These are phyloP conservation scores for Wallacemonas sp. DNA, from an alignment of 208 protist genomes.

Conservation along the genomic window DNA sequence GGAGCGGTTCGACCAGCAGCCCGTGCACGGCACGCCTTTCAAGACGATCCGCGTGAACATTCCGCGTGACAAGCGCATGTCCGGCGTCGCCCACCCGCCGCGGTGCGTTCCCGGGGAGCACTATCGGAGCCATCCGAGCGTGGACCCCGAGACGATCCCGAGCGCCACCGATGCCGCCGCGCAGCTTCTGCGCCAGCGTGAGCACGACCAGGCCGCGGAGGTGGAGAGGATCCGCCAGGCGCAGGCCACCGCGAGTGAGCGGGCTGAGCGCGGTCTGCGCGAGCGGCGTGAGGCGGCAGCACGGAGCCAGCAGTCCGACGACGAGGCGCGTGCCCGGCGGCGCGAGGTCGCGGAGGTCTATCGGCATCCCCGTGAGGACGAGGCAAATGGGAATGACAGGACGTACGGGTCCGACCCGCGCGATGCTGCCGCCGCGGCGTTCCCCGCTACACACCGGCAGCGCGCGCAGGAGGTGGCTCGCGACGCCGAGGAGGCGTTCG, in stretches of 20 bases:
- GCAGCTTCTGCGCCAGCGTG: background rate
- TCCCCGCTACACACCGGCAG: slow-evolving; percentile 26
- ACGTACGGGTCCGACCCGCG: no score
- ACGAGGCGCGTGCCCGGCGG: background rate
- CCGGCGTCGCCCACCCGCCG: slow-evolving; percentile 9
- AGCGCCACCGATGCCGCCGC: slow-evolving; percentile 4
- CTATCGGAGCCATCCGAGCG: background rate
- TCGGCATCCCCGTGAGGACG: background rate
- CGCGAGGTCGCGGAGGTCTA: slow-evolving; percentile 12
- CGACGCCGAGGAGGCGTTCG: slow-evolving; percentile 31
- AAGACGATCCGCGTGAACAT: slow-evolving; percentile 1
- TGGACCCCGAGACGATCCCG: background rate
- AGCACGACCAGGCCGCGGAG: background rate
- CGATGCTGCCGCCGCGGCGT: background rate
- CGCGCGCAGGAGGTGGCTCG: slow-evolving; percentile 16
- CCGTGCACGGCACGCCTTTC: background rate
- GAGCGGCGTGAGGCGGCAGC: slow-evolving; percentile 17
- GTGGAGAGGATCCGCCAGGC: background rate
- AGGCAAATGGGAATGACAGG: background rate
- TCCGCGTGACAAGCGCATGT: slow-evolving; percentile 18
- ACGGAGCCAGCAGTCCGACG: background rate
- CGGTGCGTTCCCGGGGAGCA: slow-evolving; percentile 10
- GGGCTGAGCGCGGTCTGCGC: slow-evolving; percentile 18
- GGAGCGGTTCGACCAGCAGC: slow-evolving; percentile 12
- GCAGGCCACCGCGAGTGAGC: slow-evolving; percentile 14